A percentile compares a stretch with the other conserved stretches of the same genome.
Conservation (phyloP, 1,284 basidiomycete genomes). For the Tetrapyrgos nigripes region DNA sequence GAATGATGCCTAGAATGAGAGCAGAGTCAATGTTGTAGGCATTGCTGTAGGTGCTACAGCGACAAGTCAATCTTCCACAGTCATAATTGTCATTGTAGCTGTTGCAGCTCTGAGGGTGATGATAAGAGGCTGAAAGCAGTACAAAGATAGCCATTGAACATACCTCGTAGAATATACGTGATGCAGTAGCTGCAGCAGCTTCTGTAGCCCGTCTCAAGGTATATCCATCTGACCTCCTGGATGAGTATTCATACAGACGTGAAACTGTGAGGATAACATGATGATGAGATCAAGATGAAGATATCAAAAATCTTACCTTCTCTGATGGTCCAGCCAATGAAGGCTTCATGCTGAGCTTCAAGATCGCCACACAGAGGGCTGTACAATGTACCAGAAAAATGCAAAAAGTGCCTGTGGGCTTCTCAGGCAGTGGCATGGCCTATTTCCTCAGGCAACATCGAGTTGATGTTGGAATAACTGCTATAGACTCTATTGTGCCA, state of each 20-base stretch:
- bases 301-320: constrained; percentile 50
- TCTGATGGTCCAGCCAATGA: constrained; percentile 66
- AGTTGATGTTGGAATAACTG: no score
- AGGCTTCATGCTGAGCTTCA: constrained; percentile 63
- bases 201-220: constrained; percentile 55
- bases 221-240: constrained; percentile 47
- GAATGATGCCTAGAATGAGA: no score
- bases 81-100: constrained; percentile 28
- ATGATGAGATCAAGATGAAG: constrained; percentile 2
- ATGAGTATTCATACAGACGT: constrained; percentile 22
- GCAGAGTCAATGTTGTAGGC: constrained; percentile 21
- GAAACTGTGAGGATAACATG: neutral
- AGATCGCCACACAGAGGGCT: no score
- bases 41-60: constrained; percentile 37
- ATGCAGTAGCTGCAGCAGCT: constrained; percentile 62
- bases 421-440: no score
- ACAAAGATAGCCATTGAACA: neutral
- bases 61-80: constrained; percentile 39
- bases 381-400: no score
- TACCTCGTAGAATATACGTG: constrained; percentile 55
- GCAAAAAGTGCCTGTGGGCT: no score
- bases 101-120: constrained; percentile 37
- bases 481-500: no score
- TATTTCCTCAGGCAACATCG: no score
- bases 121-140: constrained; percentile 6